Conservation (phyloP, 148 eudicot species). For the Linanthus parryae region DNA sequence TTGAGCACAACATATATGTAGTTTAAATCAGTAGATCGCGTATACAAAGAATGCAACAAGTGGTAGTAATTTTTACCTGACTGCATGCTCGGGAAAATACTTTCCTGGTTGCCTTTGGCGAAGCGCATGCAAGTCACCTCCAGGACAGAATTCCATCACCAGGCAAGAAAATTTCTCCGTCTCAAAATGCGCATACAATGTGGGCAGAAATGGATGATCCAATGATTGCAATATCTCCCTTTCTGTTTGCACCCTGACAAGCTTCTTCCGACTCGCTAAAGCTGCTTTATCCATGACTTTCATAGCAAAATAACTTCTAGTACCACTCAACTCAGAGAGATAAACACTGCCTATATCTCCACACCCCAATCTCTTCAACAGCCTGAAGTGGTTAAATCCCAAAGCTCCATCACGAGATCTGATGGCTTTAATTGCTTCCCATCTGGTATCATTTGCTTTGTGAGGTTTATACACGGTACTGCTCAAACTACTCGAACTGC, state of each 20-base stretch:
- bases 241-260: constrained; percentile 80
- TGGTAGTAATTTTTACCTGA: constrained; percentile 46
- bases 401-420: constrained; percentile 52
- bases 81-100: constrained; percentile 85
- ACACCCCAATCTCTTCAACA: constrained; percentile 60
- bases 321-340: constrained; percentile 74
- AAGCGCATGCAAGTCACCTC: constrained; percentile 90
- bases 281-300: constrained; percentile 84
- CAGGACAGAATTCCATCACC: constrained; percentile 96
- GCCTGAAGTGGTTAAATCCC: constrained; percentile 66
- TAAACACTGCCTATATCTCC: constrained; percentile 90
- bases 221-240: constrained; percentile 82
- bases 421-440: constrained; percentile 78
- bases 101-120: constrained; percentile 78
- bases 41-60: neutral
- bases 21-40: neutral
- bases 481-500: constrained; percentile 73
- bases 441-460: constrained; percentile 69
- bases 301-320: constrained; percentile 73
- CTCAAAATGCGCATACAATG: constrained; percentile 83
- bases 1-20: neutral
- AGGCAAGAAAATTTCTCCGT: constrained; percentile 66
- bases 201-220: constrained; percentile 95
- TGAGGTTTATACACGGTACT: constrained; percentile 73
- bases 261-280: constrained; percentile 75